Evolutionary conservation across 441 rosid species (phyloP), one percentile per base, ranked within the genome.

Genomic region (Corymbia calophylla): DNA sequence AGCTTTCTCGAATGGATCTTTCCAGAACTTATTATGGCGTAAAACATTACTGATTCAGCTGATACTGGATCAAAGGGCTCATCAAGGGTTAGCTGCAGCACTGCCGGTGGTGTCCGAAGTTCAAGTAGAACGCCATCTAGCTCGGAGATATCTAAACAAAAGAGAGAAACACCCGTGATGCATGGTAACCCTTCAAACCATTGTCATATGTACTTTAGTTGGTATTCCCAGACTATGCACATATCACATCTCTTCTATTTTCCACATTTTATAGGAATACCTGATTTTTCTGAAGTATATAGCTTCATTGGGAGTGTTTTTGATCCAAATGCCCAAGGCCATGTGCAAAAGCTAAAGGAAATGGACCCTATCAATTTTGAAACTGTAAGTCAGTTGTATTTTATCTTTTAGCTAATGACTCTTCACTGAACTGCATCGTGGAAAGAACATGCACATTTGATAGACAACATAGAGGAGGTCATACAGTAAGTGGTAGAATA

Each of bases 311-410:
- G 97, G 77, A 94, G 96, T 87, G 94, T 96, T 39, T 96, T 96
- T 53, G 96, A 96, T 91, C 97, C 95, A 86, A 92, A 94, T 68
- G 88, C 93, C 77, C 66, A 90, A 49, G 97, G 89, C 86, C 96
- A 94, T 31, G 92, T 91, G 58, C 93, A 94, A 82, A 94, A 94
- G 92, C 95, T 96, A 86, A 94, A 96, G 91, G 95, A 93, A 89
- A 95, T 96, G 97, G 97, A 96, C 91, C 97, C 96, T 87, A 94
- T 95, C 87, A 95, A 94, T 90, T 94, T 93, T n/a, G 97, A 96
- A 93, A 96, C 97, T 85, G 97, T 95, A 90, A 94, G 97, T 89
- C 49, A 44, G 55, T 62, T 62, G 53, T 18, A 70, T 54, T 51
- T 88, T 53, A 44, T 53, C 39, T 29, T 58, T 29, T 58, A 60